Conservation (phyloP, 2,329 filamentous ascomycete species). For the Curvularia lunata region DNA sequence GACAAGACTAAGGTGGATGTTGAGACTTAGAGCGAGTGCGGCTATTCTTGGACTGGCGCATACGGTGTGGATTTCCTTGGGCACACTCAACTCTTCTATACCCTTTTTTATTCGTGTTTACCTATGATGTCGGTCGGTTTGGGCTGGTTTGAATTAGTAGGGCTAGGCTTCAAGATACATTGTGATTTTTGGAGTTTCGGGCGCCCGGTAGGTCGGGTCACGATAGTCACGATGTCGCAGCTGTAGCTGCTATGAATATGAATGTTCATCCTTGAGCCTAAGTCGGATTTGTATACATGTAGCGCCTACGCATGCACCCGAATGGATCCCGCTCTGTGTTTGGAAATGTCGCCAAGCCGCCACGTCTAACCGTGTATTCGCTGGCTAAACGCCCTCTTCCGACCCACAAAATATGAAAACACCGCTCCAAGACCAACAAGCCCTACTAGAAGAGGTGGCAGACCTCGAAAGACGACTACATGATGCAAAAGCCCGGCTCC, state of each 20-base stretch:
- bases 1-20: slow-evolving; percentile 14
- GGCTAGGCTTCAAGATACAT: neutral
- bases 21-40: neutral
- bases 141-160: neutral
- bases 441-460: slow-evolving; percentile 61
- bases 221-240: slow-evolving; percentile 19
- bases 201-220: slow-evolving; percentile 10
- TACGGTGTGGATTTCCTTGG: neutral
- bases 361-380: slow-evolving; percentile 11
- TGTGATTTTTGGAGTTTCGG: slow-evolving; percentile 7
- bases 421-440: slow-evolving; percentile 29
- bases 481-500: slow-evolving; percentile 57
- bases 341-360: slow-evolving; percentile 31
- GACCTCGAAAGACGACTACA: slow-evolving; percentile 61
- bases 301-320: slow-evolving; percentile 2
- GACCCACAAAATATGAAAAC: slow-evolving; percentile 41
- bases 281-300: neutral
- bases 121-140: neutral
- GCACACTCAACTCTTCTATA: slow-evolving; percentile 6
- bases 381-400: slow-evolving; percentile 14
- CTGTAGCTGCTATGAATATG: neutral
- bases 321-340: slow-evolving; percentile 14
- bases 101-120: slow-evolving; percentile 6
- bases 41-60: neutral
- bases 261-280: slow-evolving; percentile 1